Evolutionary conservation across 1,284 basidiomycete genomes (phyloP).

Genomic region (Cryptococcus amylolentus): DNA sequence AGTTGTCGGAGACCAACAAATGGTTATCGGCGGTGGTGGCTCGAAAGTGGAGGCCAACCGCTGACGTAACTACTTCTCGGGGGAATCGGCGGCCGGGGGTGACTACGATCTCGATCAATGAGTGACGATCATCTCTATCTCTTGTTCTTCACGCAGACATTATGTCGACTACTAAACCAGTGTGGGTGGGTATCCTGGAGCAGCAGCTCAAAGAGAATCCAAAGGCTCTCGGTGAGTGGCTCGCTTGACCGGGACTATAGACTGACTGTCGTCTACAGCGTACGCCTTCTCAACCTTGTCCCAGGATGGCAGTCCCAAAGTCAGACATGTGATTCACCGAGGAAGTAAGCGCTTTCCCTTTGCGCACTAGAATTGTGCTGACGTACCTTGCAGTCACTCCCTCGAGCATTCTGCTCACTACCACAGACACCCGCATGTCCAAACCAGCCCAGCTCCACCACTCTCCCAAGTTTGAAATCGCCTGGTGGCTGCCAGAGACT

Average conservation of each 20-base stretch:
- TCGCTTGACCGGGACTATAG: neutral
- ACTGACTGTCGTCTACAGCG: slow-evolving; percentile 15
- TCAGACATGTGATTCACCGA: slow-evolving; percentile 45
- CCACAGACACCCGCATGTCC: slow-evolving; percentile 46
- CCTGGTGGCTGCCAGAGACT: slow-evolving; percentile 42
- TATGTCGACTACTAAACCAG: slow-evolving; percentile 20
- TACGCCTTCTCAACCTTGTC: slow-evolving; percentile 39
- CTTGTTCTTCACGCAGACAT: neutral
- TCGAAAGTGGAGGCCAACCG: too few species aligned
- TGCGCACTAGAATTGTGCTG: neutral
- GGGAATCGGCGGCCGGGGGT: too few species aligned
- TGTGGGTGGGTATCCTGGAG: slow-evolving; percentile 36
- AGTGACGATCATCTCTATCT: neutral
- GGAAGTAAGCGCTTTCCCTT: slow-evolving; percentile 23
- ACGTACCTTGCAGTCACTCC: slow-evolving; percentile 23
- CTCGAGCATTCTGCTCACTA: slow-evolving; percentile 37
- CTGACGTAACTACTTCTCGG: too few species aligned
- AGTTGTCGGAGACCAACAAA: too few species aligned
- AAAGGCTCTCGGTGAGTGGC: slow-evolving; percentile 24
- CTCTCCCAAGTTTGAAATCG: slow-evolving; percentile 32
- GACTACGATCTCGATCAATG: too few species aligned
- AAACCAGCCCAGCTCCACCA: slow-evolving; percentile 39
- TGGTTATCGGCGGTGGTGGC: too few species aligned
- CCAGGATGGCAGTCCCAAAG: slow-evolving; percentile 32
- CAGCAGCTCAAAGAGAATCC: slow-evolving; percentile 35